Evolutionary conservation across 2,329 filamentous ascomycete species (phyloP).

Genomic region (Leptographium radiaticola): DNA sequence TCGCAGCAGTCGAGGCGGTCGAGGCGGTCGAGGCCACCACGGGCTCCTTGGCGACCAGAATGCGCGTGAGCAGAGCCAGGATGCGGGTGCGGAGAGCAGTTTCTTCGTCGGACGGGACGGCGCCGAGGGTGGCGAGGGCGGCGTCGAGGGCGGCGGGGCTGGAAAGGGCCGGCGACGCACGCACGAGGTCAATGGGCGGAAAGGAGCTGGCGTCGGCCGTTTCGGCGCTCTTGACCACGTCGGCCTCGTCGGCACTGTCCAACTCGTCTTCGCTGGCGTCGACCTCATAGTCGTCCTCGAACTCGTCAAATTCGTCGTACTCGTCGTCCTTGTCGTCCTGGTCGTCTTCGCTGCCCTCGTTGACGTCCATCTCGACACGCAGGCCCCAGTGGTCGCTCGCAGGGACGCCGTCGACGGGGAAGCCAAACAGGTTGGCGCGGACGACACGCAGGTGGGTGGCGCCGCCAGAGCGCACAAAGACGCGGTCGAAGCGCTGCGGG

Average conservation of each 20-base stretch:
- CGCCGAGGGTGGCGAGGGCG: constrained; percentile 22
- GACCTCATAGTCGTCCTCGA: background rate
- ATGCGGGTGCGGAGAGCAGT: constrained; percentile 7
- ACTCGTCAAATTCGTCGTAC: background rate
- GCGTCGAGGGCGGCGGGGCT: constrained; percentile 22
- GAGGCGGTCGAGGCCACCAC: background rate
- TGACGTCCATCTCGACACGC: constrained; percentile 21
- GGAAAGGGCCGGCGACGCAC: constrained; percentile 18
- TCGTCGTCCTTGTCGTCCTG: background rate
- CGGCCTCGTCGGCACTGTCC: too few relatives aligned
- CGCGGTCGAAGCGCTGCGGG: constrained; percentile 54
- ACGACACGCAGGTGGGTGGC: constrained; percentile 47
- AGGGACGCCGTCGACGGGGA: too few relatives aligned
- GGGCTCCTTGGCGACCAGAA: background rate
- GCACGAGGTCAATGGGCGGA: constrained; percentile 21
- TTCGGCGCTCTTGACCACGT: too few relatives aligned
- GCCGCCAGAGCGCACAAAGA: constrained; percentile 35
- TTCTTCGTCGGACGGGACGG: constrained; percentile 36
- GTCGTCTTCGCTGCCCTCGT: background rate
- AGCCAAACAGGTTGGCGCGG: constrained; percentile 3
- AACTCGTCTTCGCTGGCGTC: too few relatives aligned
- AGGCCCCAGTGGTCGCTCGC: constrained; percentile 47
- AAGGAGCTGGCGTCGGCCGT: constrained; percentile 7
- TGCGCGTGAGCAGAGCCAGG: constrained; percentile 10
- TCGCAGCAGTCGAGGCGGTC: background rate